phyloP scores from a whole-genome alignment of 768 basidiomycete genomes.

The Fomitopsis serialis region DNA sequence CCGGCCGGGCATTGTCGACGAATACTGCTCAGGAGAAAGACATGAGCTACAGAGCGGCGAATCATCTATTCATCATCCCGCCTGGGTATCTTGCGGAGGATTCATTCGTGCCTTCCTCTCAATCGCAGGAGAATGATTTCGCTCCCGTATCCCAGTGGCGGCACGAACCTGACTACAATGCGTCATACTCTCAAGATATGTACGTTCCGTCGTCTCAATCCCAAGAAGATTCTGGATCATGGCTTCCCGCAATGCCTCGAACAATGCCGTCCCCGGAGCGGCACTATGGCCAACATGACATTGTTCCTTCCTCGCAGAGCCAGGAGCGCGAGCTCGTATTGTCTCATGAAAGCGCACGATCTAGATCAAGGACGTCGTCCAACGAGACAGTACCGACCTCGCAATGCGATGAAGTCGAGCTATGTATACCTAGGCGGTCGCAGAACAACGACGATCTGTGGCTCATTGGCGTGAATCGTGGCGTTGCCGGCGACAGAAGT shows the following conservation, averaged over 20 bases:
- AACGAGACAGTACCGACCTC: not conserved
- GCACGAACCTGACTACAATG: too few relatives aligned
- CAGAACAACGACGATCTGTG: not conserved
- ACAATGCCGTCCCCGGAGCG: too few relatives aligned
- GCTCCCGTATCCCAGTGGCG: not conserved
- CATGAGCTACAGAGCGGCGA: too few relatives aligned
- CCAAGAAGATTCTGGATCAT: constrained; percentile 1
- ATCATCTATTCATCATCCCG: too few relatives aligned
- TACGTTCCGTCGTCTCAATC: constrained; percentile 16
- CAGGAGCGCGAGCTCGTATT: constrained; percentile 12
- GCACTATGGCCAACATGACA: not conserved
- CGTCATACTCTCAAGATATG: not conserved
- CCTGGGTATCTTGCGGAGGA: not conserved
- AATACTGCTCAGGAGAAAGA: too few relatives aligned
- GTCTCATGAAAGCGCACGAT: too few relatives aligned
- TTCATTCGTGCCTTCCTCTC: not conserved
- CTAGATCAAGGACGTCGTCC: not conserved
- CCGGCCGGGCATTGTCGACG: too few relatives aligned
- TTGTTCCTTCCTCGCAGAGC: constrained; percentile 16
- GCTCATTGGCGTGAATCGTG: not conserved
- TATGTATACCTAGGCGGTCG: not conserved
- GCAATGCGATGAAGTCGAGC: not conserved
- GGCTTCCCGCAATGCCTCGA: too few relatives aligned
- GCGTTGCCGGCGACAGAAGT: too few relatives aligned
- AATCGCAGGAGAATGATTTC: not conserved